Base-by-base conservation (phyloP, 129 eudicot species). In the Glebionis coronaria region DNA sequence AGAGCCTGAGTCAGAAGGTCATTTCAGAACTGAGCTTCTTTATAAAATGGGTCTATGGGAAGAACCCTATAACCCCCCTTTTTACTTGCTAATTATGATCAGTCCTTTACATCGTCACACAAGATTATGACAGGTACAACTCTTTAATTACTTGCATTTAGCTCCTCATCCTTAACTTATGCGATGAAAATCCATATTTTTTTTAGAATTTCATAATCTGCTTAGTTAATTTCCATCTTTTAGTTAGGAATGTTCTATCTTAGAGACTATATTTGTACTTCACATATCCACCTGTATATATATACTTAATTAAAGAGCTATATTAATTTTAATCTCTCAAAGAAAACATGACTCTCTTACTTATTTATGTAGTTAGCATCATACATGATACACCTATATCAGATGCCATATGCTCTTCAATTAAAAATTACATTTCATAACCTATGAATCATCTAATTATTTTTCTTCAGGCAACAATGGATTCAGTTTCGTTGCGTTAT, bases 81-180 rank as follows among this genome's bases (percentile, higher is more conserved):
- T 71, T 80, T 93, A 2, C 79, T 93, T 0, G 95, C 97, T 3
- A 93, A 93, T 80, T 93, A 80, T 50, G 99, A 97, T 57, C 97
- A 93, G 76, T 88, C 63, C 90, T 93, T 53, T 93, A 70, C 81
- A 60, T 93, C 18, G 90, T 93, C 7, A 82, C 73, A 28, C 92
- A 78, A 18, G 99, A 93, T 67, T 86, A 70, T 61, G 95, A 88
- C 78, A 86, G 97, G 99, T 93, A 81, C 9, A 60, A 16, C 49
- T 38, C 16, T 40, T 57, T 56, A 25, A 57, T 47, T 38, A 58
- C 28, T 67, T 3, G 44, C 56, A 1, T 40, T 56, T 59, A 8
- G 31, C 19, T 4, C 14, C 16, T 25, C 61, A 49, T 58, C 15
- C 8, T 57, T 63, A 12, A 12, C 56, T 68, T 55, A 35, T 21